phyloP scores from a whole-genome alignment of 768 basidiomycete genomes.

The Suillus americanus region DNA sequence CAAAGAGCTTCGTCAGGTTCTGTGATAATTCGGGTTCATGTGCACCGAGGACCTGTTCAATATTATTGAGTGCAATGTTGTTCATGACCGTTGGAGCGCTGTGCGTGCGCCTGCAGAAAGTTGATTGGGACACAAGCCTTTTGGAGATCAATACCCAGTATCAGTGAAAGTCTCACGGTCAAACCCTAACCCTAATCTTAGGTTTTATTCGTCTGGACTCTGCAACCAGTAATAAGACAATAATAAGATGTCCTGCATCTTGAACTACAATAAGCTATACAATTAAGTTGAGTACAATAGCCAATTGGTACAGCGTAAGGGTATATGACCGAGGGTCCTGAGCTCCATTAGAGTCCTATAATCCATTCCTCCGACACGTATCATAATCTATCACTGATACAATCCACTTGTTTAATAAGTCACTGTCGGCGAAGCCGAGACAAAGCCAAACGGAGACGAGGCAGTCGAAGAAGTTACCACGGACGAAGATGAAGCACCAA shows the following conservation, averaged over 20 bases:
- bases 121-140: background rate
- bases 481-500: no score
- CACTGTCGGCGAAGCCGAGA: constrained; percentile 1
- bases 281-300: background rate
- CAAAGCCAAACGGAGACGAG: constrained; percentile 4
- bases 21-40: constrained; percentile 11
- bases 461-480: background rate
- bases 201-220: background rate
- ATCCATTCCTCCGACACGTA: background rate
- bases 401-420: background rate
- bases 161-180: background rate
- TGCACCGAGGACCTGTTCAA: constrained; percentile 17
- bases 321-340: background rate
- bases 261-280: background rate
- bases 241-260: constrained; percentile 2
- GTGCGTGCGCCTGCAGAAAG: background rate
- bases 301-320: constrained; percentile 3
- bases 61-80: constrained; percentile 18
- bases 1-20: constrained; percentile 22
- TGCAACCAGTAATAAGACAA: background rate
- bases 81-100: constrained; percentile 7
- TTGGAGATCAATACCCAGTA: background rate
- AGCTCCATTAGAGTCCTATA: background rate
- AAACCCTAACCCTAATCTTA: constrained; percentile 1
- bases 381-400: background rate